phyloP scores from a whole-genome alignment of 495 filamentous ascomycete species.

The Penicillium roqueforti region DNA sequence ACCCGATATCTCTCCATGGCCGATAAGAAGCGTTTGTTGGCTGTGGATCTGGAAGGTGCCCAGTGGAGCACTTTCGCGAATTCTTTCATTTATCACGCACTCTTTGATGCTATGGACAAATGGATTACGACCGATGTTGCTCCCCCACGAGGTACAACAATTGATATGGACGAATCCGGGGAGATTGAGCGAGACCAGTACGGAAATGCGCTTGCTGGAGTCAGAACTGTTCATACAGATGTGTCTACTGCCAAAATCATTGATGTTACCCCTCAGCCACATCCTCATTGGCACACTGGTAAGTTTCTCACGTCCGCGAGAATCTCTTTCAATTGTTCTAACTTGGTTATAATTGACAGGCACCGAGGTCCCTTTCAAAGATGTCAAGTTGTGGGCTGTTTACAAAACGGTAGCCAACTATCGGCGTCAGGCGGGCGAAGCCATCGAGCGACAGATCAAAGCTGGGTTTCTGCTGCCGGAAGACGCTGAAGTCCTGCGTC shows the following conservation, averaged over 20 bases:
- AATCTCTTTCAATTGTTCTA: too few species aligned
- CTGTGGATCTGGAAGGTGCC: background rate
- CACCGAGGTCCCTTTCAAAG: background rate
- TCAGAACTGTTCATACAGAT: slow-evolving; percentile 13
- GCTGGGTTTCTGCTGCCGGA: slow-evolving; percentile 6
- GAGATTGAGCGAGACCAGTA: slow-evolving; percentile 6
- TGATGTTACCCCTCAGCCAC: slow-evolving; percentile 1
- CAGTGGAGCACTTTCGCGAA: slow-evolving; percentile 10
- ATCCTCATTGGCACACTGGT: slow-evolving; percentile 10
- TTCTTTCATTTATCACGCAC: slow-evolving; percentile 10
- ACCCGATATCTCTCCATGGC: slow-evolving; percentile 4
- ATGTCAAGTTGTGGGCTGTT: background rate
- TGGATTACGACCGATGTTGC: slow-evolving; percentile 2
- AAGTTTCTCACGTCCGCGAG: background rate
- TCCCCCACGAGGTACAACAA: background rate
- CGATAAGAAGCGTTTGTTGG: background rate
- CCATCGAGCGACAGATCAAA: slow-evolving; percentile 2
- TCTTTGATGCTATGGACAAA: slow-evolving; percentile 12
- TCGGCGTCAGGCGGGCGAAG: slow-evolving; percentile 1
- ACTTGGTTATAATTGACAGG: background rate
- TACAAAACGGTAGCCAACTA: slow-evolving; percentile 1
- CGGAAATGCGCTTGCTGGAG: slow-evolving; percentile 8
- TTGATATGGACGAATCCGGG: background rate
- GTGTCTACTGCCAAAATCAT: slow-evolving; percentile 3
- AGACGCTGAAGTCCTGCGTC: slow-evolving; percentile 9